Conservation (phyloP, 768 basidiomycete genomes). For the Russula earlei region DNA sequence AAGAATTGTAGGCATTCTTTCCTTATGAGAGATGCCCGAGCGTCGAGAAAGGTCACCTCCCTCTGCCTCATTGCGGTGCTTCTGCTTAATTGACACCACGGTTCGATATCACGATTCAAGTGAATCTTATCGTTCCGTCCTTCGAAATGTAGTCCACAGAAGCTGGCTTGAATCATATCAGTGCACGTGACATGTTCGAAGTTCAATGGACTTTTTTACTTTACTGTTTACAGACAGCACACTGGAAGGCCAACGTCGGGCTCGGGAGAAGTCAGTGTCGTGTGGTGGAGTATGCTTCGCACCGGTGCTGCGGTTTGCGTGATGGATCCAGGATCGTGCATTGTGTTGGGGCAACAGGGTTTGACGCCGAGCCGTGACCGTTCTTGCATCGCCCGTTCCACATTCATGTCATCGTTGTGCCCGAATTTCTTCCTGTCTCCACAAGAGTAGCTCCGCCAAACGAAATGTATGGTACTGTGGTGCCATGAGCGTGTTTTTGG, state of each 20-base stretch:
- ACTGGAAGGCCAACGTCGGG: background rate
- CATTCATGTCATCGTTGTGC: background rate
- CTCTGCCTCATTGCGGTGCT: background rate
- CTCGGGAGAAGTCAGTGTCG: background rate
- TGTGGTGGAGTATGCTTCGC: background rate
- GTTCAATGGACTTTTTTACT: too few species aligned
- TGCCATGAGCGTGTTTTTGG: background rate
- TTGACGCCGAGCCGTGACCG: background rate
- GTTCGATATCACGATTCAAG: too few species aligned
- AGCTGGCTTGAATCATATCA: background rate
- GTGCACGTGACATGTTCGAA: constrained; percentile 2
- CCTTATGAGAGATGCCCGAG: background rate
- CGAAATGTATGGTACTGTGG: background rate
- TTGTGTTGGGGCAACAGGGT: background rate
- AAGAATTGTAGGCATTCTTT: background rate
- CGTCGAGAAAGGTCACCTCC: background rate
- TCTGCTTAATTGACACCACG: background rate
- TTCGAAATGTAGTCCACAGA: too few species aligned
- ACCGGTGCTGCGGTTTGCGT: background rate
- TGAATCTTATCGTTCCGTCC: too few species aligned
- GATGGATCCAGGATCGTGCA: background rate
- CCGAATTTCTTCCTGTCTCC: background rate
- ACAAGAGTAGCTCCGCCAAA: background rate
- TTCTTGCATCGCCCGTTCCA: background rate
- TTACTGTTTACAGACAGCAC: too few species aligned